These are phyloP conservation scores for Agrocybe pediades DNA, from an alignment of 768 basidiomycete genomes.

Conservation along the genomic window DNA sequence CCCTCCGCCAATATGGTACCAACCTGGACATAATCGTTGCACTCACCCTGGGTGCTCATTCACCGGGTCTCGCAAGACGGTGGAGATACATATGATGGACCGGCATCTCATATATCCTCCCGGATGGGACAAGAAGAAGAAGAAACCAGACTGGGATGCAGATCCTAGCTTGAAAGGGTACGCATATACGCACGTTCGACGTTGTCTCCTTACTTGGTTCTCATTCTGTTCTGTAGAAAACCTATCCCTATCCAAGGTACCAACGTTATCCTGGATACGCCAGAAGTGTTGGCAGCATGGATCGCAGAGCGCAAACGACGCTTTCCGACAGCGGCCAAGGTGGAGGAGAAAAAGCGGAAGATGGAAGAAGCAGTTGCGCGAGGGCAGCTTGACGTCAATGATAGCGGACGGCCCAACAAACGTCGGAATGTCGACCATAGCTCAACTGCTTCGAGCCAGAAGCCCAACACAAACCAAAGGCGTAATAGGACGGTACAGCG, in stretches of 20 bases:
- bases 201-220: not conserved
- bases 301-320: constrained; percentile 84
- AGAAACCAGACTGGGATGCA: constrained; percentile 73
- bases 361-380: constrained; percentile 77
- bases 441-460: not conserved
- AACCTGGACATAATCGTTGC: constrained; percentile 62
- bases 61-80: constrained; percentile 65
- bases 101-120: constrained; percentile 83
- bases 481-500: not conserved
- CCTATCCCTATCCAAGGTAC: constrained; percentile 80
- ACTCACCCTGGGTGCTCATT: constrained; percentile 67
- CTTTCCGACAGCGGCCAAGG: constrained; percentile 72
- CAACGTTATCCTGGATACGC: constrained; percentile 71
- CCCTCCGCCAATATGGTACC: constrained; percentile 51
- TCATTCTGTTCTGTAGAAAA: constrained; percentile 47
- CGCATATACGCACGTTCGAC: constrained; percentile 12
- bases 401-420: constrained; percentile 45
- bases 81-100: constrained; percentile 87
- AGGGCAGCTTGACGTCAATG: constrained; percentile 65
- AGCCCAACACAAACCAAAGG: not conserved
- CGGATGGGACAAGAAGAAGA: constrained; percentile 62
- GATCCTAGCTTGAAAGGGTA: constrained; percentile 83
- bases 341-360: constrained; percentile 83
- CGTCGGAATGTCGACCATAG: constrained; percentile 16
- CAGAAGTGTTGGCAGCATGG: constrained; percentile 84